Evolutionary conservation across 768 basidiomycete genomes (phyloP).

Genomic region (Calvatia gigantea): DNA sequence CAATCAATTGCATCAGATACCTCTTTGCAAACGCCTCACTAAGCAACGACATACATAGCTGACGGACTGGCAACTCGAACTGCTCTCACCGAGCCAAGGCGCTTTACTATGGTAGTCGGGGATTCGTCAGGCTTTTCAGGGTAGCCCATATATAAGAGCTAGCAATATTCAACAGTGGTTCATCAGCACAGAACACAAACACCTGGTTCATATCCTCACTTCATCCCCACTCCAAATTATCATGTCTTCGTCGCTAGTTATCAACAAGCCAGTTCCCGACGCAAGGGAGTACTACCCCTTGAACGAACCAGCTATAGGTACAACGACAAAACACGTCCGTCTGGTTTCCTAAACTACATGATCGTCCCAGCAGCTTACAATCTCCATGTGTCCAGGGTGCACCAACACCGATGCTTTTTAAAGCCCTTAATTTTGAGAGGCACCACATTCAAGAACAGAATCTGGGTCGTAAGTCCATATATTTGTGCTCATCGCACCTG

Average conservation of each 20-base stretch:
- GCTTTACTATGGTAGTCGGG: too few species aligned
- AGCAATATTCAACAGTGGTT: too few species aligned
- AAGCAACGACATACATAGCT: too few species aligned
- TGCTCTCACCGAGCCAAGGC: too few species aligned
- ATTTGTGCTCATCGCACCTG: neutral
- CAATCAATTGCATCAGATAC: too few species aligned
- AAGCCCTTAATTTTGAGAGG: conserved; percentile 59
- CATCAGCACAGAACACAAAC: too few species aligned
- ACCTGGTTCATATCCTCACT: too few species aligned
- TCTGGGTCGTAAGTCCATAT: conserved; percentile 53
- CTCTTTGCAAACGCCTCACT: too few species aligned
- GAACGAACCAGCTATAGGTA: conserved; percentile 56
- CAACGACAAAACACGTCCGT: conserved; percentile 17
- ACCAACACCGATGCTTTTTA: conserved; percentile 53
- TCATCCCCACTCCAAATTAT: too few species aligned
- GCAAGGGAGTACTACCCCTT: conserved; percentile 55
- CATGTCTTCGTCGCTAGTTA: conserved; percentile 14
- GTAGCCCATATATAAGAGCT: too few species aligned
- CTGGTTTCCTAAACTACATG: neutral
- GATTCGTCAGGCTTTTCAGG: too few species aligned
- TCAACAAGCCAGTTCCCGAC: conserved; percentile 47
- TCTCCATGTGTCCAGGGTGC: conserved; percentile 38
- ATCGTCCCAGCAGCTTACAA: neutral
- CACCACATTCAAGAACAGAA: conserved; percentile 69
- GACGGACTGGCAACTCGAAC: too few species aligned